Evolutionary conservation across 1,284 basidiomycete genomes (phyloP), one percentile per base, ranked within the genome.

Genomic region (Veloporphyrellus conicus): DNA sequence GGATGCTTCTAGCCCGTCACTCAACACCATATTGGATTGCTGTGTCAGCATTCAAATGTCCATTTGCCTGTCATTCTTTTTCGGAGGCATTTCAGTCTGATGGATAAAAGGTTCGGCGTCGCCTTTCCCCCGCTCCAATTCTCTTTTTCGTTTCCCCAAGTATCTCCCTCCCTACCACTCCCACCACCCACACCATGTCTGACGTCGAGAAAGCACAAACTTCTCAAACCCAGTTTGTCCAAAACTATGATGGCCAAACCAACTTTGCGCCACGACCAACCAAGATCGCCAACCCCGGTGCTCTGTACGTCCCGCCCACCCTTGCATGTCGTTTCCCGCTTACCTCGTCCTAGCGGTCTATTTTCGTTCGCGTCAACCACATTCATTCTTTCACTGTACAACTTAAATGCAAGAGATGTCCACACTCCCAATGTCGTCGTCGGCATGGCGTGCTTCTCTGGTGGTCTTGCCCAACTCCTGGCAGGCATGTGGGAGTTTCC

Each of bases 401-500:
- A 85, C 61, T 69, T 77, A 34, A 61, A 73, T 45, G 68, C 82
- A 32, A 72, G 80, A 18, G 68, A 70, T 15, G 69, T 88, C 47
- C 56, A 60, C 19, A 64, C 64, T 3, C 77, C 84, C 27, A 93
- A 93, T 60, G 80, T 87, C 45, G 80, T 94, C 53, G 76, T 93
- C 48, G 90, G 89, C 53, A 88, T 93, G 81, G 88, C 89, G 7
- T 66, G 89, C 52, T 87, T 79, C 64, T 81, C 79, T 53, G 93
- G 93, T 49, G 94, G 94, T 52, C 77, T 94, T 19, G 80, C 79
- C 8, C 94, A 88, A 63, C 71, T 87, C 55, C 60, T 84, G 22
- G 84, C 84, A 9, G 84, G 85, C 35, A 84, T 87, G 82, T 87
- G 85, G 84, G 83, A 85, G 66, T 92, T 91, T 65, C 85, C 87